These are phyloP conservation scores for Mycena vitilis DNA, from an alignment of 768 basidiomycete genomes.

Conservation along the genomic window DNA sequence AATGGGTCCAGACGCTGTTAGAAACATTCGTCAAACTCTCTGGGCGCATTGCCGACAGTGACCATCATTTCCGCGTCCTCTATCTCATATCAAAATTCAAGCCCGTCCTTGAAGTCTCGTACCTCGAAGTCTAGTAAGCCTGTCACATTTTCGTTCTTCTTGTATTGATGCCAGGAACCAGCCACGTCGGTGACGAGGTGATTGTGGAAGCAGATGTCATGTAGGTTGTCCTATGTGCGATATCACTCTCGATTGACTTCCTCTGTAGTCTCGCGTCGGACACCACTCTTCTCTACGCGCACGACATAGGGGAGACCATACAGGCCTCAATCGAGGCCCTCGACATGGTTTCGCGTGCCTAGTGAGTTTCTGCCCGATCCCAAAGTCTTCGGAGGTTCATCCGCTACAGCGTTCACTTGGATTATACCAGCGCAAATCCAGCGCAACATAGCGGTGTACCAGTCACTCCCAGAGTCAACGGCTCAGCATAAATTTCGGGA, in stretches of 20 bases:
- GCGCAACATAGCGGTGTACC: conserved; percentile 24
- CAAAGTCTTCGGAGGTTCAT: background rate
- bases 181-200: conserved; percentile 35
- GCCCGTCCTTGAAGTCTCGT: conserved; percentile 32
- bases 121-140: conserved; percentile 36
- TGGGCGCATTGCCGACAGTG: conserved; percentile 32
- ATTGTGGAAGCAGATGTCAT: conserved; percentile 36
- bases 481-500: background rate
- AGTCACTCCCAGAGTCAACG: background rate
- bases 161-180: background rate
- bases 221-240: background rate
- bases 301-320: conserved; percentile 35
- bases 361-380: conserved; percentile 18
- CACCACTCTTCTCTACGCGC: conserved; percentile 30
- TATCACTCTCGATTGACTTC: background rate
- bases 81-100: conserved; percentile 33
- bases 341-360: conserved; percentile 35
- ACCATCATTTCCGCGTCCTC: conserved; percentile 31
- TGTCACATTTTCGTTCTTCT: background rate
- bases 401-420: conserved; percentile 31
- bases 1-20: conserved; percentile 34
- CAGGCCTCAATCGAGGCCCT: conserved; percentile 34
- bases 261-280: conserved; percentile 16
- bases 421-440: conserved; percentile 32
- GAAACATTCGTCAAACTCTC: conserved; percentile 37